Conservation (phyloP, 108 stramenopile species). For the Hondaea fermentalgiana region DNA sequence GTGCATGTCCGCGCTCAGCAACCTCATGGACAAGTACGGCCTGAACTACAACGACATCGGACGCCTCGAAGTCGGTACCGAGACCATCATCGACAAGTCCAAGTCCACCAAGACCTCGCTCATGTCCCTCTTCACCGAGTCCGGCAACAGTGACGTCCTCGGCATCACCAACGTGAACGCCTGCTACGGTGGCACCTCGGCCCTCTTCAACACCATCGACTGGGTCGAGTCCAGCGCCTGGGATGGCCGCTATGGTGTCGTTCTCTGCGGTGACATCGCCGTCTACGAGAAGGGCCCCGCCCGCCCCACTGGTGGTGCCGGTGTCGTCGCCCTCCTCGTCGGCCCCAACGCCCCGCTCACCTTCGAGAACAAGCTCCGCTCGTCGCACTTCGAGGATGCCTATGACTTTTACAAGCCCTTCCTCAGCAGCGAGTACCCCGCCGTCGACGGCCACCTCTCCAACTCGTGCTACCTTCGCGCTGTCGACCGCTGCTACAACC, state of each 20-base stretch:
- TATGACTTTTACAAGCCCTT: conserved; percentile 99
- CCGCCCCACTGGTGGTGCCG: conserved; percentile 86
- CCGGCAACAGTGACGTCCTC: conserved; percentile 77
- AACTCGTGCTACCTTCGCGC: conserved; percentile 88
- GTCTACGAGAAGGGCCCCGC: conserved; percentile 83
- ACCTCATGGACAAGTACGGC: conserved; percentile 82
- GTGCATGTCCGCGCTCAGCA: conserved; percentile 76
- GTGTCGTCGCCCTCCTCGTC: conserved; percentile 84
- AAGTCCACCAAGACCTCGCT: conserved; percentile 89
- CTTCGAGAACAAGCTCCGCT: conserved; percentile 60
- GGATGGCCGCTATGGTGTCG: conserved; percentile 92
- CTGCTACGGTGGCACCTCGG: conserved; percentile 96
- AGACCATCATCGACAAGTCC: conserved; percentile 90
- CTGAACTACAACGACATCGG: conserved; percentile 74
- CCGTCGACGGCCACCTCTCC: conserved; percentile 81
- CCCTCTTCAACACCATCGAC: conserved; percentile 78
- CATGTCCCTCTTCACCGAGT: conserved; percentile 72
- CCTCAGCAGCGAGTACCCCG: conserved; percentile 81
- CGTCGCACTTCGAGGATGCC: conserved; percentile 77
- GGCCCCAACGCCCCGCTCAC: conserved; percentile 82
- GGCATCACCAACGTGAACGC: conserved; percentile 91
- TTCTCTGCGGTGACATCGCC: conserved; percentile 89
- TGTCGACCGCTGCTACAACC: conserved; percentile 77
- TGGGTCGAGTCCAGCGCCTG: conserved; percentile 81
- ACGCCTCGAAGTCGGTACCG: conserved; percentile 71